Percentiles rank a stretch among this genome's conserved stretches.
Evolutionary conservation across 1,284 basidiomycete species (phyloP).

Genomic region (Cystobasidium slooffiae): DNA sequence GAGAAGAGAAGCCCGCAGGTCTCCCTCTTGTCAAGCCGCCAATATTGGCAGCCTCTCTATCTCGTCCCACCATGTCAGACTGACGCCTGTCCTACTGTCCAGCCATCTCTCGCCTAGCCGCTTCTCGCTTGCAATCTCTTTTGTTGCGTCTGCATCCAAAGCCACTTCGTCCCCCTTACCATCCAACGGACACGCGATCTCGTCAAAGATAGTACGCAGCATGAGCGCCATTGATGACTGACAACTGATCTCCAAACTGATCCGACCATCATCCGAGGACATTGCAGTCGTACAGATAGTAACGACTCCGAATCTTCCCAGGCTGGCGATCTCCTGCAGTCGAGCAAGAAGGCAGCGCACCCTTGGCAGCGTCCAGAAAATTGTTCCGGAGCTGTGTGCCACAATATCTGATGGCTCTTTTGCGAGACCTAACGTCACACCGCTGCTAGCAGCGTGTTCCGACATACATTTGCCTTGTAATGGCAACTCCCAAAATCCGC

Average conservation of each 20-base stretch:
- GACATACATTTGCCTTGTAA: background rate
- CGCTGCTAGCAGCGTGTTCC: background rate
- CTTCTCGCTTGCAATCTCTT: background rate
- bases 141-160: background rate
- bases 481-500: constrained; percentile 31
- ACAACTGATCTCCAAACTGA: background rate
- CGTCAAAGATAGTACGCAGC: constrained; percentile 14
- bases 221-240: constrained; percentile 26
- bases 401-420: background rate
- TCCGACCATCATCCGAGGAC: background rate
- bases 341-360: constrained; percentile 16
- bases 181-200: constrained; percentile 13
- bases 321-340: constrained; percentile 1
- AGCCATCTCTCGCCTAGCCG: constrained; percentile 26
- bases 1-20: too few relatives aligned
- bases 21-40: background rate
- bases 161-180: background rate
- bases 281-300: background rate
- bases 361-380: constrained; percentile 29
- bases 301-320: constrained; percentile 20
- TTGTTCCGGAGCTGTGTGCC: background rate
- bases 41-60: constrained; percentile 22
- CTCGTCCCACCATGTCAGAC: constrained; percentile 36
- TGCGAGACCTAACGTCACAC: constrained; percentile 13
- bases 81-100: background rate